phyloP scores from a whole-genome alignment of 192 early-diverging fungal species.

The Gorgonomyces haynaldii region DNA sequence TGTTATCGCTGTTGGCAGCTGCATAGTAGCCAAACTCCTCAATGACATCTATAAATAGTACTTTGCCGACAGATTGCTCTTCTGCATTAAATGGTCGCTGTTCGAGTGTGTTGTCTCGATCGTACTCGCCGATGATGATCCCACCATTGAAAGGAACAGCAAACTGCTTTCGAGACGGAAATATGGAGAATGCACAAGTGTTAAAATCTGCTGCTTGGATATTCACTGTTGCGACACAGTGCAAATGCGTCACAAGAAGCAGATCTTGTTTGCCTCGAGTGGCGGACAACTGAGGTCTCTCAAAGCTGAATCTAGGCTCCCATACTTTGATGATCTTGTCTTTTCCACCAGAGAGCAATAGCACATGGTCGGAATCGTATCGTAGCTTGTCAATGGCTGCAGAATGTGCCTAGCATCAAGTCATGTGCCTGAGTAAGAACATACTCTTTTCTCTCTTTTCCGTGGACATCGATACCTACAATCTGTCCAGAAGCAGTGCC shows the following conservation, averaged over 20 bases:
- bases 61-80: conserved; percentile 4
- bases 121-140: neutral
- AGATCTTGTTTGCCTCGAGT: no score
- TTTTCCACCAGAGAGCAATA: conserved; percentile 14
- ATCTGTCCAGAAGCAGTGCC: conserved; percentile 20
- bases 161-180: no score
- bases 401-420: conserved; percentile 19
- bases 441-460: conserved; percentile 1
- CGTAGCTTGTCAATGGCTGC: conserved; percentile 5
- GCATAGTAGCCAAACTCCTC: conserved; percentile 15
- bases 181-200: no score
- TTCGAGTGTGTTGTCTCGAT: neutral
- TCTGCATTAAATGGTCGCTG: neutral
- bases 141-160: conserved; percentile 12
- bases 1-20: conserved; percentile 10
- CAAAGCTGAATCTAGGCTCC: conserved; percentile 12
- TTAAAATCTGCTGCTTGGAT: no score
- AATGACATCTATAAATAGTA: conserved; percentile 6
- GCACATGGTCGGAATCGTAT: conserved; percentile 11
- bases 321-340: conserved; percentile 17
- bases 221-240: no score
- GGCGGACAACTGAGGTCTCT: no score
- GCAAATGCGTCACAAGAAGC: no score
- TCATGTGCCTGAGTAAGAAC: neutral
- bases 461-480: neutral